Evolutionary conservation across 176 grass and related monocot genomes (phyloP).

Genomic region (Hordeum marinum): DNA sequence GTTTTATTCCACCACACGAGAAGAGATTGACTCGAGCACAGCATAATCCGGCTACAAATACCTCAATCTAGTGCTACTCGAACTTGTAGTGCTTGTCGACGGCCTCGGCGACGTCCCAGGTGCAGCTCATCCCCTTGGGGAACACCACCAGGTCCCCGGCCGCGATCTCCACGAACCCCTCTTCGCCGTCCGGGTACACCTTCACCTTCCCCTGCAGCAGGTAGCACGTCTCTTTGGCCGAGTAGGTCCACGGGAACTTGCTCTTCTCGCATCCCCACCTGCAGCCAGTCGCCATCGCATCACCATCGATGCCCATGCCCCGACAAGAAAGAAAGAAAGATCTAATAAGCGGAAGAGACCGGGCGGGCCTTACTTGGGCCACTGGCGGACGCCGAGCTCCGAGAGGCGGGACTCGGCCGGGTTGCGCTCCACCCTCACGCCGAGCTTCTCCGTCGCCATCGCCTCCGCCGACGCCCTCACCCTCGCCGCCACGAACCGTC

Average conservation of each 20-base stretch:
- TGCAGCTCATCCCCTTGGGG: conserved; percentile 92
- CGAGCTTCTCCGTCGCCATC: conserved; percentile 87
- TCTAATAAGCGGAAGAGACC: not conserved
- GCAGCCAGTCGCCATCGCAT: not conserved
- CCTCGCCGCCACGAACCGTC: conserved; percentile 28
- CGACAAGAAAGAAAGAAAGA: not conserved
- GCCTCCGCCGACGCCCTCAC: conserved; percentile 54
- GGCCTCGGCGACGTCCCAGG: conserved; percentile 85
- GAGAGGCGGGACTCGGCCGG: conserved; percentile 75
- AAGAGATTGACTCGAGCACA: not conserved
- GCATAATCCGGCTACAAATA: not conserved
- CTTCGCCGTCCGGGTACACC: conserved; percentile 82
- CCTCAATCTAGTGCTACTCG: conserved; percentile 33
- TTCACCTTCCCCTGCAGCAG: conserved; percentile 96
- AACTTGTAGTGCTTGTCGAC: conserved; percentile 97
- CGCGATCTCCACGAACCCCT: conserved; percentile 81
- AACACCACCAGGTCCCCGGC: conserved; percentile 92
- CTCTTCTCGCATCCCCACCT: conserved; percentile 90
- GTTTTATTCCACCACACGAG: not conserved
- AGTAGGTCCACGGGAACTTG: conserved; percentile 92
- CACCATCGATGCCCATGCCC: not conserved
- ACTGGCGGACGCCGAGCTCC: conserved; percentile 71
- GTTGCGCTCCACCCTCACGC: conserved; percentile 76
- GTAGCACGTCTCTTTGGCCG: conserved; percentile 93
- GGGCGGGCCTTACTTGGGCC: conserved; percentile 53